Conservation (phyloP, 495 filamentous ascomycete genomes). For the Aspergillus baeticus region DNA sequence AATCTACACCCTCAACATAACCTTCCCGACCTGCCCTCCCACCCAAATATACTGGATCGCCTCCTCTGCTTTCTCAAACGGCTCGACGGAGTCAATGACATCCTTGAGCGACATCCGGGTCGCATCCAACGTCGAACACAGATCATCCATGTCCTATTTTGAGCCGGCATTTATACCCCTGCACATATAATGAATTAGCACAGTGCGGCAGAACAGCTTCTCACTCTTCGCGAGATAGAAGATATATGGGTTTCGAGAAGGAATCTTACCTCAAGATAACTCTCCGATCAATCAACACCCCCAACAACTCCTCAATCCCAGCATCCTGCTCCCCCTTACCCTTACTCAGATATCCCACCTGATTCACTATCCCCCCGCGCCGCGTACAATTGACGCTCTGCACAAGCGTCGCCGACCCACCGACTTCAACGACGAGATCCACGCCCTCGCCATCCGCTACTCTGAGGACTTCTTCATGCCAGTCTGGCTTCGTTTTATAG, state of each 20-base stretch:
- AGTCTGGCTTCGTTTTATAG: slow-evolving; percentile 7
- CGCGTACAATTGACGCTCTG: neutral
- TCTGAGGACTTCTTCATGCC: slow-evolving; percentile 3
- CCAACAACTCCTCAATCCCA: slow-evolving; percentile 28
- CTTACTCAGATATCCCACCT: neutral
- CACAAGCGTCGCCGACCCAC: neutral
- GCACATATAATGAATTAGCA: neutral
- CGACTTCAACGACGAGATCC: slow-evolving; percentile 7
- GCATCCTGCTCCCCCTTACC: no score
- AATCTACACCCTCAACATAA: slow-evolving; percentile 27
- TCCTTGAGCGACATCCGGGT: slow-evolving; percentile 26
- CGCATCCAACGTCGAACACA: slow-evolving; percentile 27
- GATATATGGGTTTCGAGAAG: neutral
- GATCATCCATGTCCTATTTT: slow-evolving; percentile 34
- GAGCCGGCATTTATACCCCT: slow-evolving; percentile 43
- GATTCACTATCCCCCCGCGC: neutral
- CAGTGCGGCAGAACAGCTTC: no score
- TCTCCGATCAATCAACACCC: slow-evolving; percentile 33
- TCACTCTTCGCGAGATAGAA: neutral
- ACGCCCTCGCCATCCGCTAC: slow-evolving; percentile 13
- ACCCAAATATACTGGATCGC: slow-evolving; percentile 37
- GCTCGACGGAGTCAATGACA: slow-evolving; percentile 29
- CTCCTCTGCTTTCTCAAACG: slow-evolving; percentile 36
- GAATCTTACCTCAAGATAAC: slow-evolving; percentile 24
- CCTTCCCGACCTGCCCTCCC: slow-evolving; percentile 37